Evolutionary conservation across 2,329 filamentous ascomycete species (phyloP), one percentile per base, ranked within the genome.

Genomic region (Sordariomycetes sp.): DNA sequence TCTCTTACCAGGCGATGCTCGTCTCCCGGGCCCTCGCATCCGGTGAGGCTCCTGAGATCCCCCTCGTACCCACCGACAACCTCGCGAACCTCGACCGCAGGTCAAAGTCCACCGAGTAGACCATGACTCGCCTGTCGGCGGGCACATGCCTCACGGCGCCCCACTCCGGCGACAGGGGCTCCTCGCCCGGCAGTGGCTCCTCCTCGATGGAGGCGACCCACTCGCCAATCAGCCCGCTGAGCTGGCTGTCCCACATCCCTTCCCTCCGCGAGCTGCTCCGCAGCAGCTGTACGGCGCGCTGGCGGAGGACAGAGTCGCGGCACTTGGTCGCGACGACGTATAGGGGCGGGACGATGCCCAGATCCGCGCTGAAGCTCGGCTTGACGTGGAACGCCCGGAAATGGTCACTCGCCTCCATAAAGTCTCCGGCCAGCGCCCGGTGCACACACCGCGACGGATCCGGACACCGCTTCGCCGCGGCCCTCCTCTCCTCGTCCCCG

Each of bases 301-400:
- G 74, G 22, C 85, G 78, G 37, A 80, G 74, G 1, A 71, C 63
- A 0, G 78, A 76, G 60, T 86, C 79, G 12, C 83, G 78, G 64
- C 84, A 88, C 65, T 86, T 86, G 7, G 81, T 86, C 7, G 81
- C 84, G n/a, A 84, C 80, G 5, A 86, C 77, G 62, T 83, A 87
- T 1, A 88, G 74, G 0, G 83, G 82, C 3, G 83, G 80, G 4
- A 88, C 76, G 58, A 88, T 81, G 20, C 84, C 85, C 12, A 85
- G 69, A 55, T 86, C 82, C 25, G 84, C 78, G 51, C 81, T 83
- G 67, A 88, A 88, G 62, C 79, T 81, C 1, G 81, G 78, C 65
- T 81, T 83, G 65, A 83, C 78, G 62, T 83, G 79, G 35, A 68
- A 68, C 0, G 78, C 71, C 7, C 72, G 72, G 59, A 32, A 32